Percentiles rank a stretch among this genome's conserved stretches.
phyloP scores from a whole-genome alignment of 2,329 filamentous ascomycete species.

The Coleophoma eucalyptorum region DNA sequence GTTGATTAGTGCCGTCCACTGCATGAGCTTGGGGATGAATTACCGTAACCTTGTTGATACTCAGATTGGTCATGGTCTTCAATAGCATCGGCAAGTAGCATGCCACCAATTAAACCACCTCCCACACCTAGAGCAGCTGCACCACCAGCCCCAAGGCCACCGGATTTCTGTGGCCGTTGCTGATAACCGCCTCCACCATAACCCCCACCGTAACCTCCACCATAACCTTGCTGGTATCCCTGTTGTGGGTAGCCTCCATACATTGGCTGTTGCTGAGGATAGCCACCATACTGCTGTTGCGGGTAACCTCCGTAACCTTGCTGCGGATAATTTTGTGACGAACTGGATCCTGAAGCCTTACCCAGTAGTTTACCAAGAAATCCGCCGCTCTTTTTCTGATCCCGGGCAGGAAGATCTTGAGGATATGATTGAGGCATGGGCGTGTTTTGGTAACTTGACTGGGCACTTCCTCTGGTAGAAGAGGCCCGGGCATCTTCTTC shows the following conservation, averaged over 20 bases:
- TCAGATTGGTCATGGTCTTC: constrained; percentile 57
- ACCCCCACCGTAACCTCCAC: constrained; percentile 33
- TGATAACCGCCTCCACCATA: constrained; percentile 29
- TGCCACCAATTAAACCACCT: constrained; percentile 76
- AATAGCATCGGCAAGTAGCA: constrained; percentile 65
- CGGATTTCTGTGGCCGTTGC: constrained; percentile 38
- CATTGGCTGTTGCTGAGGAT: constrained; percentile 30
- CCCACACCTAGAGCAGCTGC: constrained; percentile 76
- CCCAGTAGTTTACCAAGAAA: constrained; percentile 50
- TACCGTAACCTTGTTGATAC: constrained; percentile 46
- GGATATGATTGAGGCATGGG: constrained; percentile 21
- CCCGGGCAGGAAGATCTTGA: constrained; percentile 38
- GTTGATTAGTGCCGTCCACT: not conserved
- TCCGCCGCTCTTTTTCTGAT: constrained; percentile 37
- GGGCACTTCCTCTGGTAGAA: constrained; percentile 9
- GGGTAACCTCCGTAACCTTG: constrained; percentile 25
- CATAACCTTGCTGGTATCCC: constrained; percentile 21
- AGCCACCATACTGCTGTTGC: constrained; percentile 31
- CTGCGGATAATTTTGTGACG: constrained; percentile 28
- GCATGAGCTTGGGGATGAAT: constrained; percentile 1
- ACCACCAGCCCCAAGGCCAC: constrained; percentile 65
- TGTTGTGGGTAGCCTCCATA: constrained; percentile 25
- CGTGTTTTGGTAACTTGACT: constrained; percentile 21
- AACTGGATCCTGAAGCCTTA: constrained; percentile 13
- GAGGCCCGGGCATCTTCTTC: constrained; percentile 69